These are phyloP conservation scores for Lepidium didymum DNA, from an alignment of 345 rosid genomes.

Conservation along the genomic window DNA sequence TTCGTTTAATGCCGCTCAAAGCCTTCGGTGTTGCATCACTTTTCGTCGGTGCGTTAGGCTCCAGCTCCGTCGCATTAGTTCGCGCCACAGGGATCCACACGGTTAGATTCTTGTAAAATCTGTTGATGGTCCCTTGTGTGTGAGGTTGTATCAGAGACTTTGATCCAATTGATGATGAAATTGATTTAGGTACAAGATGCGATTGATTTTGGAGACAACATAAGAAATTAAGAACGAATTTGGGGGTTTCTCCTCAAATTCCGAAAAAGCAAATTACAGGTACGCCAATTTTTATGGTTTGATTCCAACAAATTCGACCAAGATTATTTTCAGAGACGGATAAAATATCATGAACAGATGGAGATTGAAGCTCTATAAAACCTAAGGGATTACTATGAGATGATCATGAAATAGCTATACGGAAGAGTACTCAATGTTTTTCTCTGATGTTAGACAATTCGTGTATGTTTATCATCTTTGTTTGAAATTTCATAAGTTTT, in stretches of 20 bases:
- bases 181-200: slow-evolving; percentile 44
- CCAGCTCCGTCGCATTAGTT: slow-evolving; percentile 38
- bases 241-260: slow-evolving; percentile 27
- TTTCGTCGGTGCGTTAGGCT: slow-evolving; percentile 50
- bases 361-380: not conserved
- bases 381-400: not conserved
- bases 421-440: not conserved
- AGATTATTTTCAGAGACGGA: slow-evolving; percentile 9
- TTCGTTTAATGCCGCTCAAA: slow-evolving; percentile 49
- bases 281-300: not conserved
- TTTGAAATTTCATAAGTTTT: not conserved
- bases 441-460: not conserved
- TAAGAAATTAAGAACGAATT: slow-evolving; percentile 39
- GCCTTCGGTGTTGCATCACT: slow-evolving; percentile 58
- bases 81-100: slow-evolving; percentile 48
- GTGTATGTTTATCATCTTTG: not conserved
- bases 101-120: slow-evolving; percentile 19
- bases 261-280: slow-evolving; percentile 21
- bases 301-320: not conserved
- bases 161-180: not conserved
- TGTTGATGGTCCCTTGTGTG: not conserved
- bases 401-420: not conserved
- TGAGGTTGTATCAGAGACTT: not conserved
- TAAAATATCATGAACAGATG: not conserved
- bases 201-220: slow-evolving; percentile 34